Evolutionary conservation across 225 moss, liverwort and hornwort species (phyloP), one percentile per base, ranked within the genome.

Genomic region (Marchantia paleacea): DNA sequence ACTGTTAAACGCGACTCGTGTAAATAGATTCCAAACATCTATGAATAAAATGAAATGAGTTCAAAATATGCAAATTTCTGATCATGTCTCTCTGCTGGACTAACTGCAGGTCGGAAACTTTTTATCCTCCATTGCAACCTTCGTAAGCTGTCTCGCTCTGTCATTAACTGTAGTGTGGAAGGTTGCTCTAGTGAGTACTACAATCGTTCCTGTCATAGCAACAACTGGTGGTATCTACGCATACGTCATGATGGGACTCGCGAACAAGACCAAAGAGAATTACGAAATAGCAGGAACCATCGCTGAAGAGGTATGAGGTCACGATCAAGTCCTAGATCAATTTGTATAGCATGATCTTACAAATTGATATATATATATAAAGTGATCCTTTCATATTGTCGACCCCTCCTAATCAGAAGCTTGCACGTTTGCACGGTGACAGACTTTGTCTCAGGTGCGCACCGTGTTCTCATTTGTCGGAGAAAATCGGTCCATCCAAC

Each of bases 401-500:
- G n/a, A n/a, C n/a, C n/a, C n/a, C n/a, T n/a, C 28, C 66, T 67
- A 10, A 67, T 22, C 8, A 10, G 12, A 28, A 8, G 72, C 8
- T n/a, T n/a, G n/a, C n/a, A n/a, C n/a, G n/a, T n/a, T n/a, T n/a
- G n/a, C n/a, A n/a, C 28, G 8, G 28, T 19, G 30, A 4, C 75
- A 81, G 81, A 50, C 55, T 48, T 3, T 81, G 53, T 75, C 75
- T 0, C 81, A 81, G 68, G 61, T 81, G 12, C 81, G 75, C 47
- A 81, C 81, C 25, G 81, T 81, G 12, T 69, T 55, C 24, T 81
- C 81, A 0, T 81, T 65, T 16, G 68, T 81, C 31, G 81, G 52
- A 30, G 75, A 81, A 55, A 54, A 66, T 6, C 52, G 81, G 57
- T 74, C 75, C 12, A n/a, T 64, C 6, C 69, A 31, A 9, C n/a